phyloP scores from a whole-genome alignment of 805 yeast genomes.

The Saccharomyces jurei region DNA sequence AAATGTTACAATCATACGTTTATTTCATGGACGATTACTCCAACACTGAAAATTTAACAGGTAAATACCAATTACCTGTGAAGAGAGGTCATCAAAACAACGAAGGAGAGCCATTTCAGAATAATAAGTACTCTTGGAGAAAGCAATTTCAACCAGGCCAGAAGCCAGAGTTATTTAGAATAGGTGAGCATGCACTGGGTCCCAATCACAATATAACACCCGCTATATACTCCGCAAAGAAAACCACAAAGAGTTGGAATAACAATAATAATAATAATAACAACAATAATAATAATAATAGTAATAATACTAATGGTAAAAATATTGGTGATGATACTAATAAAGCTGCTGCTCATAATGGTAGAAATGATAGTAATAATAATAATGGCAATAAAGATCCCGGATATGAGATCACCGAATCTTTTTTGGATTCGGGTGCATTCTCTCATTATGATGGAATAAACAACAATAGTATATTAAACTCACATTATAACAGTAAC shows the following conservation, averaged over 20 bases:
- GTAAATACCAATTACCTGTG: constrained; percentile 26
- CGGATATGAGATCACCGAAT: background rate
- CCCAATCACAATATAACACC: constrained; percentile 1
- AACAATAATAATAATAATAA: constrained; percentile 3
- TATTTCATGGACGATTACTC: constrained; percentile 83
- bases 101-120: constrained; percentile 1
- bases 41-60: constrained; percentile 32
- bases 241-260: constrained; percentile 1
- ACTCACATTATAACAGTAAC: background rate
- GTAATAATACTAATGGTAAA: background rate
- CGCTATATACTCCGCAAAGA: background rate
- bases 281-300: background rate
- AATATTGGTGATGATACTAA: constrained; percentile 2
- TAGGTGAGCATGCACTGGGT: constrained; percentile 10
- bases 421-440: background rate
- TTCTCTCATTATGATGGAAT: background rate
- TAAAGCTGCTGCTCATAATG: background rate
- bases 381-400: background rate
- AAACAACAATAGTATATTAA: background rate
- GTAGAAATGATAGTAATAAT: background rate
- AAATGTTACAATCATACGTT: constrained; percentile 86
- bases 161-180: constrained; percentile 19
- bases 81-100: constrained; percentile 3
- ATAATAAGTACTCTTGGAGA: constrained; percentile 28
- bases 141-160: constrained; percentile 30